Conservation (phyloP, 192 early-diverging fungal species). For the Geranomyces michiganensis region DNA sequence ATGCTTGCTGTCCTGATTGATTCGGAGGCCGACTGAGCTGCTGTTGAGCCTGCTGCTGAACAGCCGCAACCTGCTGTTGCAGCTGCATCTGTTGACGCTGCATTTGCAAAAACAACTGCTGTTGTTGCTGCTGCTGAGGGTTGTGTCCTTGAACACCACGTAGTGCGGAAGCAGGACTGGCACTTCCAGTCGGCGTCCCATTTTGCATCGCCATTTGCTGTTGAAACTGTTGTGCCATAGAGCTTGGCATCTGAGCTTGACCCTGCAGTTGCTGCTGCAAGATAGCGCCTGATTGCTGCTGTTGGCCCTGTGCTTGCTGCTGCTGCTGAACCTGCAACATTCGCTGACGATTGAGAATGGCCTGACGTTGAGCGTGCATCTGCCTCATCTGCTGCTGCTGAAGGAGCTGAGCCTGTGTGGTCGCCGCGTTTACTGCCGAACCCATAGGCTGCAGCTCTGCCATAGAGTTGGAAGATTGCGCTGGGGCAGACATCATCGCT, state of each 20-base stretch:
- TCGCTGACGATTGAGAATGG: conserved; percentile 2
- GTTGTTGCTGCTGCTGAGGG: conserved; percentile 16
- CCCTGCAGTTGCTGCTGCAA: background rate
- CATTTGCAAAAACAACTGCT: conserved; percentile 4
- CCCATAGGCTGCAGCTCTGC: too few relatives aligned
- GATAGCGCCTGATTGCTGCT: background rate
- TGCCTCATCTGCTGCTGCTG: background rate
- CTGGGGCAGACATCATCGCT: background rate
- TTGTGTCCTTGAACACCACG: background rate
- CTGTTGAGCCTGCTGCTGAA: background rate
- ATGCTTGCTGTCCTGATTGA: background rate
- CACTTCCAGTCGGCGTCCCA: background rate
- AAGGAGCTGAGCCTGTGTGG: background rate
- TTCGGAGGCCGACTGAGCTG: background rate
- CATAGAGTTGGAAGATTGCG: too few relatives aligned
- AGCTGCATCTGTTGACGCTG: conserved; percentile 12
- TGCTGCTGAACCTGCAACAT: background rate
- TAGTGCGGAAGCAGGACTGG: background rate
- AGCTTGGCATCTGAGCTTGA: background rate
- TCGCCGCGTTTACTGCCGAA: background rate
- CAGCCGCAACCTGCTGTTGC: conserved; percentile 21
- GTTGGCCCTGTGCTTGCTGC: background rate
- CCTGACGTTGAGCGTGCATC: background rate
- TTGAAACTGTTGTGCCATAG: background rate
- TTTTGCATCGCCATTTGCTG: background rate